phyloP scores from a whole-genome alignment of 2,329 filamentous ascomycete species.

The Akanthomyces dipterigenus region DNA sequence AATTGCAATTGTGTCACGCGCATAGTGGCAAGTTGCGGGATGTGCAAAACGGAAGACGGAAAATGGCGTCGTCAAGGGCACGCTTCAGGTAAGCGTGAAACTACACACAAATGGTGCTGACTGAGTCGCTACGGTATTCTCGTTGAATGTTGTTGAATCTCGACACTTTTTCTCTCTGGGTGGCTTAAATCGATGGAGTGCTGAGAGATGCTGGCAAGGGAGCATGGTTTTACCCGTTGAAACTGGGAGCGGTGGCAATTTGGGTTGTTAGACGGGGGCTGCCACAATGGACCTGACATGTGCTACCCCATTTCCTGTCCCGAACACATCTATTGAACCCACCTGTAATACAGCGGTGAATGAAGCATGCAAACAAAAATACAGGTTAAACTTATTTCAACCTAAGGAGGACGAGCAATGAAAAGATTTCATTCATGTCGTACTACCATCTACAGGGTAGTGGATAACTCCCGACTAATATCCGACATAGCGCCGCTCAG shows the following conservation, averaged over 20 bases:
- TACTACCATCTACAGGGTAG: too few species aligned
- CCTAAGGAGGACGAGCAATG: too few species aligned
- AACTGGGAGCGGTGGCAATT: background rate
- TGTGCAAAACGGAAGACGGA: background rate
- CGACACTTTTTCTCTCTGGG: too few species aligned
- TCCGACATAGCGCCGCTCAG: background rate
- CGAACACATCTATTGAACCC: too few species aligned
- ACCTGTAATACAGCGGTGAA: too few species aligned
- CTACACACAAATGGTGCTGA: background rate
- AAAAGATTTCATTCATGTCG: too few species aligned
- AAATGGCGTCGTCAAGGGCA: background rate
- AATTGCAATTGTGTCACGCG: conserved; percentile 36
- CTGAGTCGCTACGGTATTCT: background rate
- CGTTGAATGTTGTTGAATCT: background rate
- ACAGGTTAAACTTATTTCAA: too few species aligned
- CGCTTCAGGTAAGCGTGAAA: background rate
- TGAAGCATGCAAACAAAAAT: background rate
- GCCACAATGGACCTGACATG: too few species aligned
- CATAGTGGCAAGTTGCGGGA: conserved; percentile 31
- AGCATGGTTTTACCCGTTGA: background rate
- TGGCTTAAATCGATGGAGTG: too few species aligned
- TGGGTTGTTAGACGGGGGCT: too few species aligned
- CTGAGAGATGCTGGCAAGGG: background rate
- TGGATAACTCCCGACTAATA: background rate
- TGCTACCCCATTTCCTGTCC: too few species aligned